A percentile compares a stretch with the other conserved stretches of the same genome.
Evolutionary conservation across 106 monocot species (phyloP).

Genomic region (Phalaenopsis aphrodite): DNA sequence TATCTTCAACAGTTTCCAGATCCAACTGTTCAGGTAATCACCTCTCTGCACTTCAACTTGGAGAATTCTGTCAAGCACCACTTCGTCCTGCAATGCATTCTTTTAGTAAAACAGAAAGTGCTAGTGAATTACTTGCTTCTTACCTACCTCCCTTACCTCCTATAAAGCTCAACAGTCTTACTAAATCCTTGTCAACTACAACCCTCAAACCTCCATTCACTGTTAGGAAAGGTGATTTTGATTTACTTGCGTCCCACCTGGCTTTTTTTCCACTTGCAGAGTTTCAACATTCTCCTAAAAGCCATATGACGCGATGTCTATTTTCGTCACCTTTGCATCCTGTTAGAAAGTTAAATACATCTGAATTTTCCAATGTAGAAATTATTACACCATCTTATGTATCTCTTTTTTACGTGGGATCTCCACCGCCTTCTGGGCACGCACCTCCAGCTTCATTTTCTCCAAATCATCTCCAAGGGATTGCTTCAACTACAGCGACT

Average conservation of each 20-base stretch:
- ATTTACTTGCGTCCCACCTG: slow-evolving; percentile 10
- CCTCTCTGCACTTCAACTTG: background rate
- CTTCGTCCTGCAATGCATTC: slow-evolving; percentile 18
- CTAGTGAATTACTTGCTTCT: slow-evolving; percentile 5
- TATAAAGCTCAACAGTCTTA: background rate
- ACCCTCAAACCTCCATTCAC: background rate
- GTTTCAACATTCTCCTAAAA: background rate
- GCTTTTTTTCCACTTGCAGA: background rate
- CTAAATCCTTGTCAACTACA: background rate
- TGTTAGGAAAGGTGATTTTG: slow-evolving; percentile 1
- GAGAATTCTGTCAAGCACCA: background rate
- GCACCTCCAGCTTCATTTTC: background rate
- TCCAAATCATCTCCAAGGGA: background rate
- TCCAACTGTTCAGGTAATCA: background rate
- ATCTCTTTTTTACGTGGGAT: background rate
- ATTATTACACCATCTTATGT: background rate
- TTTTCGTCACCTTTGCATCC: background rate
- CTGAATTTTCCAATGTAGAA: background rate
- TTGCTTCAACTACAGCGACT: background rate
- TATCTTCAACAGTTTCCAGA: background rate
- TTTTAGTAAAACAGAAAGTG: background rate
- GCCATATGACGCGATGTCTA: background rate
- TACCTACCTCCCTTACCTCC: slow-evolving; percentile 9
- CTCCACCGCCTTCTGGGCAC: background rate
- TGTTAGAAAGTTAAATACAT: background rate